Percentiles rank a stretch among this genome's conserved stretches.
These are phyloP conservation scores for Penicillium manginii DNA, from an alignment of 495 filamentous ascomycete genomes.

Conservation along the genomic window DNA sequence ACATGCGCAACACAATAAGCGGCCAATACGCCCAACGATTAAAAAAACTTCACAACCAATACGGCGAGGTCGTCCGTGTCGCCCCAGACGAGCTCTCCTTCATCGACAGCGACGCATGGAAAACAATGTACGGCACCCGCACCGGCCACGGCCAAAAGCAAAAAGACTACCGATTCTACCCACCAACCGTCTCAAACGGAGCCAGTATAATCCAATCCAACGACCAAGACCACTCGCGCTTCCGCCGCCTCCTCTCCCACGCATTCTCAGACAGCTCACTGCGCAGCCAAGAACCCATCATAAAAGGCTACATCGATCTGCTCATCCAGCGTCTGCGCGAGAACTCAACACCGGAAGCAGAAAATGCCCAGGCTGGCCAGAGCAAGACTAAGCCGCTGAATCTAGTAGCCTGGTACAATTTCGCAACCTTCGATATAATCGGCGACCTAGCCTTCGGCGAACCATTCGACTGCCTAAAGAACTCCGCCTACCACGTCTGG, in stretches of 20 bases:
- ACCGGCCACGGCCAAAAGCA: conserved; percentile 18
- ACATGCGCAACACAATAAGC: conserved; percentile 15
- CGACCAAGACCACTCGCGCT: conserved; percentile 42
- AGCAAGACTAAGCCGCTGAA: conserved; percentile 1
- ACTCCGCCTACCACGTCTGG: conserved; percentile 58
- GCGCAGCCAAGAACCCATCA: conserved; percentile 46
- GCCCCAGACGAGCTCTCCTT: conserved; percentile 56
- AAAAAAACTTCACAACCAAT: conserved; percentile 32
- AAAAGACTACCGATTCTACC: conserved; percentile 26
- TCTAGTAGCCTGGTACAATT: conserved; percentile 56
- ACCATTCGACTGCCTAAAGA: conserved; percentile 58
- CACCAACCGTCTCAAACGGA: background rate
- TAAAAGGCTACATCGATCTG: conserved; percentile 49
- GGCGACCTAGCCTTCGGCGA: conserved; percentile 65
- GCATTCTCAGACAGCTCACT: conserved; percentile 55
- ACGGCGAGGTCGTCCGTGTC: conserved; percentile 56
- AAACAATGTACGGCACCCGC: conserved; percentile 55
- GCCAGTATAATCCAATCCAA: conserved; percentile 33
- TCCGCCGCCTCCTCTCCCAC: conserved; percentile 52
- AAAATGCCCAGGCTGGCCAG: background rate
- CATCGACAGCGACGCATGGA: conserved; percentile 53
- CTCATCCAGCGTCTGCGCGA: conserved; percentile 50
- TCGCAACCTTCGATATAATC: conserved; percentile 64
- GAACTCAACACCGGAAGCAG: conserved; percentile 16
- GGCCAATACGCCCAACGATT: conserved; percentile 14